phyloP scores from a whole-genome alignment of 2,329 filamentous ascomycete species.

The Teratosphaeria nubilosa region DNA sequence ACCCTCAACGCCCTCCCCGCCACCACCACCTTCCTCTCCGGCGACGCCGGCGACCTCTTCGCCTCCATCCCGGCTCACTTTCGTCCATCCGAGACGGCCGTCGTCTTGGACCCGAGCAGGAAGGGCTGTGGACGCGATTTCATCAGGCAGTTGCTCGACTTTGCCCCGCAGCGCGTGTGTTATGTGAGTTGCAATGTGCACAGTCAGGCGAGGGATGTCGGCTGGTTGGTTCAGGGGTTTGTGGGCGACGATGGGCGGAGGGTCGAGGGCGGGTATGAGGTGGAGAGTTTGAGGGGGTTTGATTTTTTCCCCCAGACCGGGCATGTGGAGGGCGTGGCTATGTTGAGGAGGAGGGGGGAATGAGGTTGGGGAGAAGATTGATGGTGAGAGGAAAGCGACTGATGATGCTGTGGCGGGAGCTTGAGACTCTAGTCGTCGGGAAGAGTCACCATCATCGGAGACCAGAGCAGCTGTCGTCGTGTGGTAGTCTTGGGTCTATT shows the following conservation, averaged over 20 bases:
- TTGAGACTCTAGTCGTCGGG: too few species aligned
- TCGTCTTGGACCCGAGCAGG: slow-evolving; percentile 93
- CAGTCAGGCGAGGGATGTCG: slow-evolving; percentile 89
- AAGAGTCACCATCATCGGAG: too few species aligned
- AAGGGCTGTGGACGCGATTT: slow-evolving; percentile 90
- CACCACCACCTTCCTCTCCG: slow-evolving; percentile 76
- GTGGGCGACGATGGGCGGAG: slow-evolving; percentile 24
- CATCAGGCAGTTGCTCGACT: slow-evolving; percentile 66
- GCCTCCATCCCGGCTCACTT: slow-evolving; percentile 53
- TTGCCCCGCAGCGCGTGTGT: slow-evolving; percentile 67
- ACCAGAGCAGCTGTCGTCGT: too few species aligned
- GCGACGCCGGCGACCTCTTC: slow-evolving; percentile 79
- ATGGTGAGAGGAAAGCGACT: too few species aligned
- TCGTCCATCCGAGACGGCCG: slow-evolving; percentile 69
- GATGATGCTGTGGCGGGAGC: too few species aligned
- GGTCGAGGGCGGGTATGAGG: slow-evolving; percentile 51
- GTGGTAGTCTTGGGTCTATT: too few species aligned
- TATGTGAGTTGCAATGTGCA: slow-evolving; percentile 99
- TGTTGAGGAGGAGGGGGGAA: slow-evolving; percentile 37
- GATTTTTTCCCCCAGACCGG: slow-evolving; percentile 92
- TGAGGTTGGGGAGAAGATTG: too few species aligned
- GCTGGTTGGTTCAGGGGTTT: slow-evolving; percentile 68
- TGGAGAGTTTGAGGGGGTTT: slow-evolving; percentile 85
- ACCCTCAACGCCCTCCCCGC: slow-evolving; percentile 58
- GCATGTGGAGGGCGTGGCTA: slow-evolving; percentile 56